phyloP scores from a whole-genome alignment of 1,284 basidiomycete genomes.

The Trichosporon sp. region DNA sequence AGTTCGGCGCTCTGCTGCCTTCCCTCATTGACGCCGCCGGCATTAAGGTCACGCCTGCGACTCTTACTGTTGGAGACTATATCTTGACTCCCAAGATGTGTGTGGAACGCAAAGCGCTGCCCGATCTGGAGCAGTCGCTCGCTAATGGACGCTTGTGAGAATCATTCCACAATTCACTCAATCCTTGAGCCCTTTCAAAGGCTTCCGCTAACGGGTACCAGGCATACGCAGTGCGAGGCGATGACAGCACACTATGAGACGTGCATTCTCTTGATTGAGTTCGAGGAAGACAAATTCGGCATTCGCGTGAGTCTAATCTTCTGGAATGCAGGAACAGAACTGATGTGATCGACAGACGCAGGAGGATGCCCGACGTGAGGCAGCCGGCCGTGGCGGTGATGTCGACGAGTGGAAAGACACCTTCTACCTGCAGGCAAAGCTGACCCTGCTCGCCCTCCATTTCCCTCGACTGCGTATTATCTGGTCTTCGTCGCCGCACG shows the following conservation, averaged over 20 bases:
- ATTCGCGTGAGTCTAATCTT: conserved; percentile 65
- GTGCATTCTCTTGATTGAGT: conserved; percentile 94
- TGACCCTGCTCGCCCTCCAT: conserved; percentile 82
- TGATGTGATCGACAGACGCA: conserved; percentile 58
- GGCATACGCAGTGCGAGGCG: conserved; percentile 94
- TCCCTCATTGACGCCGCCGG: conserved; percentile 83
- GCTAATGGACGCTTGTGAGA: conserved; percentile 88
- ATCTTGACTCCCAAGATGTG: conserved; percentile 93
- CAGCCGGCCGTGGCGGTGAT: conserved; percentile 62
- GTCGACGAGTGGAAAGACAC: conserved; percentile 48
- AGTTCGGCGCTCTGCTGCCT: conserved; percentile 90
- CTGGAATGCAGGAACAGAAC: conserved; percentile 35
- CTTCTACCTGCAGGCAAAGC: conserved; percentile 77
- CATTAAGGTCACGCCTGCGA: conserved; percentile 82
- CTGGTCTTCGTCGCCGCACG: conserved; percentile 95
- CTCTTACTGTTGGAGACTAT: conserved; percentile 93
- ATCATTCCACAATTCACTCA: not conserved
- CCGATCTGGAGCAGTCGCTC: conserved; percentile 89
- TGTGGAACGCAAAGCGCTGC: conserved; percentile 91
- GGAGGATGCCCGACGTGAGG: conserved; percentile 59
- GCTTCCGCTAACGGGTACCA: conserved; percentile 48
- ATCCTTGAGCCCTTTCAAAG: not conserved
- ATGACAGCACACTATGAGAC: conserved; percentile 97
- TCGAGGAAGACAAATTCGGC: conserved; percentile 96
- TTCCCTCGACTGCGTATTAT: conserved; percentile 92